Conservation (phyloP, 495 filamentous ascomycete species). For the Hamigera avellanea region DNA sequence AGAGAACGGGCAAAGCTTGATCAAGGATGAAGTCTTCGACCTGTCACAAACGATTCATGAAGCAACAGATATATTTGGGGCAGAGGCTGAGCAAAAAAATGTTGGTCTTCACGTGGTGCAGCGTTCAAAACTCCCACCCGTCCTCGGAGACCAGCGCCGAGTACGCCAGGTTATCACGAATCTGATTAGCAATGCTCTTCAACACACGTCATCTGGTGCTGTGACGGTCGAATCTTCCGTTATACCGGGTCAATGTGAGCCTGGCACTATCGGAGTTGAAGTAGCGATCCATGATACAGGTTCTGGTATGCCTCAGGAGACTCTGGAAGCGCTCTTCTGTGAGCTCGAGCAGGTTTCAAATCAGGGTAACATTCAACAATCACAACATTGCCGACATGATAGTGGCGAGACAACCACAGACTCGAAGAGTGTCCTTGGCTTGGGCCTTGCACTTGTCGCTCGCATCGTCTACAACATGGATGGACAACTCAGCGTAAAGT, state of each 20-base stretch:
- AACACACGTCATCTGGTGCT: conserved; percentile 61
- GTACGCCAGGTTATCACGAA: conserved; percentile 76
- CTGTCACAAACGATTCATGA: conserved; percentile 60
- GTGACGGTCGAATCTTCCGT: conserved; percentile 61
- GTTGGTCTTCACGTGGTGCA: conserved; percentile 56
- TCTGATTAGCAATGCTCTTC: conserved; percentile 74
- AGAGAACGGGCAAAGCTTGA: conserved; percentile 67
- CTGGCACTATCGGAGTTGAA: conserved; percentile 48
- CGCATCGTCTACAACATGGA: conserved; percentile 82
- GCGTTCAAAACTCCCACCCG: conserved; percentile 60
- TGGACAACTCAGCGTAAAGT: conserved; percentile 78
- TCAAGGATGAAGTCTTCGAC: conserved; percentile 77
- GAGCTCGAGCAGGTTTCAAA: conserved; percentile 79
- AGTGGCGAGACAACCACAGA: conserved; percentile 5
- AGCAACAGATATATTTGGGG: conserved; percentile 60
- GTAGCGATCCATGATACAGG: conserved; percentile 73
- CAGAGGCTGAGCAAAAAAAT: conserved; percentile 65
- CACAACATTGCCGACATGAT: conserved; percentile 18
- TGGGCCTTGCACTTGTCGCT: conserved; percentile 80
- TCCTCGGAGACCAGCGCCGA: conserved; percentile 69
- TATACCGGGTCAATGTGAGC: conserved; percentile 21
- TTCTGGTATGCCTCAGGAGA: conserved; percentile 58
- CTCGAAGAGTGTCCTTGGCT: conserved; percentile 47
- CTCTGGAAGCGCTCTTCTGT: conserved; percentile 68
- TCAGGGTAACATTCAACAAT: conserved; percentile 31